Conservation (phyloP, 75 land plant genomes). For the Pinus taeda region DNA sequence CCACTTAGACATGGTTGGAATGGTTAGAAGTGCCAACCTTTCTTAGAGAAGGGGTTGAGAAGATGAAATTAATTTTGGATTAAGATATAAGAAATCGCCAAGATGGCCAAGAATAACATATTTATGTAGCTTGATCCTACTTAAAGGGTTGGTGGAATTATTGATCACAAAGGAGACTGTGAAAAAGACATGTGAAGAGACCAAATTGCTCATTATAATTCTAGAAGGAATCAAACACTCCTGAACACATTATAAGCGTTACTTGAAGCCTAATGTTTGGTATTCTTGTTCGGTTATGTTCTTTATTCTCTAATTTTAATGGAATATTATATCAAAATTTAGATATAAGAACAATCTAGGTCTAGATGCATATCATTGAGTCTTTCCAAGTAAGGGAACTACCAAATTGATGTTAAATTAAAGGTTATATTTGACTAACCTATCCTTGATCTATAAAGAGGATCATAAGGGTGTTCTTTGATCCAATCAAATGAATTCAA, state of each 20-base stretch:
- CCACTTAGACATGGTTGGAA: neutral
- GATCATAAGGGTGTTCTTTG: too few relatives aligned
- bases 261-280: neutral
- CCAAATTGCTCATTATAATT: constrained; percentile 84
- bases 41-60: constrained; percentile 29
- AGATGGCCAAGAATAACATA: constrained; percentile 97
- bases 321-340: neutral
- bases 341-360: neutral
- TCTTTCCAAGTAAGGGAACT: neutral
- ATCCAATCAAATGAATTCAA: too few relatives aligned
- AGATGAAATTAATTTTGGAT: constrained; percentile 25
- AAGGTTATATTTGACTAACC: neutral
- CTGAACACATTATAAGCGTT: constrained; percentile 81
- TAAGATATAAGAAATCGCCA: constrained; percentile 68
- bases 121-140: constrained; percentile 87
- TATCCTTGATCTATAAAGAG: neutral
- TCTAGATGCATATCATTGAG: neutral
- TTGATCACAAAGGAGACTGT: constrained; percentile 95
- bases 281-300: neutral
- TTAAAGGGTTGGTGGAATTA: constrained; percentile 89
- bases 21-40: neutral
- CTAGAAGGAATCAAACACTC: constrained; percentile 80
- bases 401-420: neutral
- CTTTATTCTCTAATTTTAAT: neutral
- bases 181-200: constrained; percentile 87